A percentile compares a stretch with the other conserved stretches of the same genome.
Conservation (phyloP, 179 eudicot species). For the Corrigiola litoralis region DNA sequence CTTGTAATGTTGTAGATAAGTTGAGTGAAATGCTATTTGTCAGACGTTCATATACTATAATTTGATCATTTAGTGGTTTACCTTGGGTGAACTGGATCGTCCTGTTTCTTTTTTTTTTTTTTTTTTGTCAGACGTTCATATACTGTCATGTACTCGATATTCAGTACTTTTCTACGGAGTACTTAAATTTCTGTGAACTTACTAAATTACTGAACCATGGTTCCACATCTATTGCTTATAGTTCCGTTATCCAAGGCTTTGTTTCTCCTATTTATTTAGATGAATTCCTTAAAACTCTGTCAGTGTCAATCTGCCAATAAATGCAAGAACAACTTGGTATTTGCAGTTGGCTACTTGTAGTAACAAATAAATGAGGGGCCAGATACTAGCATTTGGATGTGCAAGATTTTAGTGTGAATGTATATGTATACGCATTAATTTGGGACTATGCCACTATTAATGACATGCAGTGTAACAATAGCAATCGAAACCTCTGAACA, state of each 20-base stretch:
- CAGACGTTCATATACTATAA: not conserved
- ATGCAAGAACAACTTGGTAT: not conserved
- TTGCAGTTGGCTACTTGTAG: not conserved
- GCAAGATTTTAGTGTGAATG: conserved; percentile 1
- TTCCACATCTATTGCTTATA: not conserved
- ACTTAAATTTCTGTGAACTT: too few relatives aligned
- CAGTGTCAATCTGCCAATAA: not conserved
- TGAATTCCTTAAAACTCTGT: not conserved
- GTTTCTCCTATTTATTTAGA: conserved; percentile 8
- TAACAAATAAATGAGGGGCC: conserved; percentile 12
- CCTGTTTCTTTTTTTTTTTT: too few relatives aligned
- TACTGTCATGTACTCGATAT: too few relatives aligned
- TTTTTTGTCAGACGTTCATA: too few relatives aligned
- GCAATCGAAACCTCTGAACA: not conserved
- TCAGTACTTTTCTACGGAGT: too few relatives aligned
- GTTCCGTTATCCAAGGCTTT: not conserved
- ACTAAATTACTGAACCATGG: not conserved
- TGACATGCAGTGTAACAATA: too few relatives aligned
- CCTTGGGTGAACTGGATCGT: too few relatives aligned
- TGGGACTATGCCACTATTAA: not conserved
- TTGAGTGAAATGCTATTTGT: not conserved
- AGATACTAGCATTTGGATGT: conserved; percentile 2
- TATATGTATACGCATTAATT: not conserved
- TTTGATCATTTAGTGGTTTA: too few relatives aligned
- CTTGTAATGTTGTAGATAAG: not conserved